These are phyloP conservation scores for Dendrothele bispora DNA, from an alignment of 768 basidiomycete species.

Conservation along the genomic window DNA sequence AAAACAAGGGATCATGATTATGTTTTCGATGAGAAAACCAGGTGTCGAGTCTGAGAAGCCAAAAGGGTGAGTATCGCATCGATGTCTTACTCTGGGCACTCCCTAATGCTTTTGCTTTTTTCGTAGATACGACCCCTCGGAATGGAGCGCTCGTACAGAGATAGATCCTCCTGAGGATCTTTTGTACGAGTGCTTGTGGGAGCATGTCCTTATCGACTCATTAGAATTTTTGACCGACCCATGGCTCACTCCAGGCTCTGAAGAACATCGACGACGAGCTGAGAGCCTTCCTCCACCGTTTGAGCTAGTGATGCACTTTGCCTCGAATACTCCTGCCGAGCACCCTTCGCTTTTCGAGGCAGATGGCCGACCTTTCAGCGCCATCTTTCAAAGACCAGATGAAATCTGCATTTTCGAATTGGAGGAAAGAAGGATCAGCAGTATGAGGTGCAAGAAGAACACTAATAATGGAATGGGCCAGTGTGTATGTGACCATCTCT, in stretches of 20 bases:
- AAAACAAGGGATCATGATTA: slow-evolving; percentile 53
- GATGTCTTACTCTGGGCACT: background rate
- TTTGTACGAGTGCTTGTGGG: slow-evolving; percentile 43
- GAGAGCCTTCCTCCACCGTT: slow-evolving; percentile 38
- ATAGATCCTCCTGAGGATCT: slow-evolving; percentile 45
- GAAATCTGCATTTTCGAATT: slow-evolving; percentile 43
- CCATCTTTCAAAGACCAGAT: slow-evolving; percentile 41
- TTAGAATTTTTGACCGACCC: slow-evolving; percentile 48
- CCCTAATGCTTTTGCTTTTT: background rate
- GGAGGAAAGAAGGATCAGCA: slow-evolving; percentile 32
- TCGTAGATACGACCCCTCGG: slow-evolving; percentile 36
- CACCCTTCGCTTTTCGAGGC: slow-evolving; percentile 41
- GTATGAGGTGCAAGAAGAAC: slow-evolving; percentile 38
- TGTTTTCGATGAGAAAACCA: slow-evolving; percentile 41
- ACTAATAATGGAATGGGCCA: no score
- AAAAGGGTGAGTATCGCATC: background rate
- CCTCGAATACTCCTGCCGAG: slow-evolving; percentile 37
- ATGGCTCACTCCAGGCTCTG: slow-evolving; percentile 33
- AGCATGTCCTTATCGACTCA: slow-evolving; percentile 34
- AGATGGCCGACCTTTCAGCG: slow-evolving; percentile 39
- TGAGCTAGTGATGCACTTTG: slow-evolving; percentile 35
- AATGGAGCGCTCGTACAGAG: slow-evolving; percentile 32
- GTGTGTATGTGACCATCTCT: slow-evolving; percentile 10
- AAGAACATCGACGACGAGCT: slow-evolving; percentile 35
- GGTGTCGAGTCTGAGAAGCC: slow-evolving; percentile 2